phyloP scores from a whole-genome alignment of 2,329 filamentous ascomycete species.

The Pleurostoma richardsiae region DNA sequence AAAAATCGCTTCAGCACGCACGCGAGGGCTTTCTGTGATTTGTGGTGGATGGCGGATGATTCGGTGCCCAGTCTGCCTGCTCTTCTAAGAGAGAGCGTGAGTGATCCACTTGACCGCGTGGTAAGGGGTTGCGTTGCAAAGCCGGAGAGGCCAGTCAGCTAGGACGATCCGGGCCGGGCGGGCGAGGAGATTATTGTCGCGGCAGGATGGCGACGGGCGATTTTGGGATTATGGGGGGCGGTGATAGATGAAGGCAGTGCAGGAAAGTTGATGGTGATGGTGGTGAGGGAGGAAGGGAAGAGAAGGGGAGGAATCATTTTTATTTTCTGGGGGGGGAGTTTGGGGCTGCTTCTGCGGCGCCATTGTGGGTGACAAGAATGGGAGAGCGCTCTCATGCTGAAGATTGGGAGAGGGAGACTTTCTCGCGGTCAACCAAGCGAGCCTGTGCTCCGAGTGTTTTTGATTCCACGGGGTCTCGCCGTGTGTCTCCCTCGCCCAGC shows the following conservation, averaged over 20 bases:
- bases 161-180: neutral
- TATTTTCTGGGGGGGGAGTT: constrained; percentile 4
- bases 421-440: too few species aligned
- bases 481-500: too few species aligned
- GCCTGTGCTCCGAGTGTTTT: neutral
- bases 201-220: too few species aligned
- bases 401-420: neutral
- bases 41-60: neutral
- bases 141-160: neutral
- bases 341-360: constrained; percentile 1
- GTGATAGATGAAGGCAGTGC: constrained; percentile 11
- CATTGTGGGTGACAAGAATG: neutral
- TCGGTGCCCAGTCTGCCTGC: neutral
- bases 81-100: neutral
- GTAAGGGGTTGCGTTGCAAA: neutral
- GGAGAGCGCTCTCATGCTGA: neutral
- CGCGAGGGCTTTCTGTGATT: neutral
- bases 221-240: neutral
- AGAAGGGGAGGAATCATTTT: constrained; percentile 7
- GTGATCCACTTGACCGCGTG: constrained; percentile 1
- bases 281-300: constrained; percentile 5
- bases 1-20: neutral
- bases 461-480: neutral
- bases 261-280: constrained; percentile 9
- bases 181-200: too few species aligned